Base-by-base conservation (phyloP, 257 asterid species). In the Nicotiana tomentosiformis region DNA sequence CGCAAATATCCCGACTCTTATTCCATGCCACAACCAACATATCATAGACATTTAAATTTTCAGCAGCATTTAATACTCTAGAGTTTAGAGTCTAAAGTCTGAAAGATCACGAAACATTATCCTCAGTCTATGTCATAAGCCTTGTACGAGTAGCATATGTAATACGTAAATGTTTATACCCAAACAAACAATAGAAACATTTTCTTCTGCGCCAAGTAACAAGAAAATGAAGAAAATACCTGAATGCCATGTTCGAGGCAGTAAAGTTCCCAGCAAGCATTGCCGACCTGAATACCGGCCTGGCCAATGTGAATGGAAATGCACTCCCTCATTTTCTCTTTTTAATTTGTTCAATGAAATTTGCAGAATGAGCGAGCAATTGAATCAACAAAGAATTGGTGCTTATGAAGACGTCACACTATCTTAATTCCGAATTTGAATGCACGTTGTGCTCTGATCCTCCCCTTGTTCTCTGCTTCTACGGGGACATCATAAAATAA, bases 211-310 rank as follows among this genome's bases (percentile, higher is more conserved):
- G 14, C 61, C 23, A 46, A 1, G 51, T 76, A 64, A 15, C 4
- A 76, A 49, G 43, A 14, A 78, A 32, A 32, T 57, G 26, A 39
- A 58, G 29, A 53, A 26, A 29, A n/a, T n/a, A 80, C 83, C 76
- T 80, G 83, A 46, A 80, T 62, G 30, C 83, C 83, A 80, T 80
- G 83, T 80, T 80, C 83, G 70, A 80, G 83, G 70, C 83, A 80
- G 32, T 80, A 80, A 80, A 80, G 83, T 80, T 80, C 83, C 83
- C 83, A 80, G 72, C 83, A 80, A 80, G 83, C 83, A 60, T 80
- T 80, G 83, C 83, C 83, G 0, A 80, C 83, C 11, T 62, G 76
- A 80, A 80, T 80, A 10, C 76, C 76, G 7, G 83, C 83, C 55
- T 69, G 77, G 6, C 83, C 83, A 37, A 80, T 80, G 83, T 80